Conservation (phyloP, 2,329 filamentous ascomycete species). For the Beauveria sp. region DNA sequence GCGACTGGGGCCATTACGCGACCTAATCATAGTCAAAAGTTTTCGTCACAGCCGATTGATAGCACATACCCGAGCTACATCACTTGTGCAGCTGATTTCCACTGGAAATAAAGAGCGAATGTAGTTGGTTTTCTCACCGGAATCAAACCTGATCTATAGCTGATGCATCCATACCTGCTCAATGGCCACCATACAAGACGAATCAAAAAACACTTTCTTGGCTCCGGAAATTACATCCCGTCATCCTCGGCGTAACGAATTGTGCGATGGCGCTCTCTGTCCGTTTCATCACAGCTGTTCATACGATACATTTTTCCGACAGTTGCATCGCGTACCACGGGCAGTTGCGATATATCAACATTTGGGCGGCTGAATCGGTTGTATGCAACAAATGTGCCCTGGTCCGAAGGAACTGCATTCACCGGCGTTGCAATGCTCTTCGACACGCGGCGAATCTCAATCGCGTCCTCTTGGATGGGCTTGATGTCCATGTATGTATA, state of each 20-base stretch:
- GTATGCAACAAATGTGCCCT: slow-evolving; percentile 35
- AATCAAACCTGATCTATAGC: not conserved
- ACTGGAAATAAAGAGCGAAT: slow-evolving; percentile 3
- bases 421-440: slow-evolving; percentile 27
- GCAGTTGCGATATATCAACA: slow-evolving; percentile 12
- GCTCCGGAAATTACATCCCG: not conserved
- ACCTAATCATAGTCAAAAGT: slow-evolving; percentile 15
- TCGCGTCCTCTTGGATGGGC: slow-evolving; percentile 35
- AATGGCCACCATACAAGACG: not conserved
- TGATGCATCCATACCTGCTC: not conserved
- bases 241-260: slow-evolving; percentile 6
- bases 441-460: slow-evolving; percentile 30
- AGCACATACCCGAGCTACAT: not conserved
- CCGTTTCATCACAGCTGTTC: not conserved
- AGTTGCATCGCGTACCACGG: not conserved
- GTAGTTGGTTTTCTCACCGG: slow-evolving; percentile 1
- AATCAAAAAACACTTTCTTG: not conserved
- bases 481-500: slow-evolving; percentile 32
- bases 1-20: slow-evolving; percentile 33
- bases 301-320: not conserved
- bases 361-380: slow-evolving; percentile 40
- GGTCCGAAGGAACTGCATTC: slow-evolving; percentile 32
- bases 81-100: not conserved
- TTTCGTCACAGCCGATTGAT: not conserved
- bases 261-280: not conserved